Base-by-base conservation (phyloP, 768 basidiomycete species). In the Polyporus arcularius region DNA sequence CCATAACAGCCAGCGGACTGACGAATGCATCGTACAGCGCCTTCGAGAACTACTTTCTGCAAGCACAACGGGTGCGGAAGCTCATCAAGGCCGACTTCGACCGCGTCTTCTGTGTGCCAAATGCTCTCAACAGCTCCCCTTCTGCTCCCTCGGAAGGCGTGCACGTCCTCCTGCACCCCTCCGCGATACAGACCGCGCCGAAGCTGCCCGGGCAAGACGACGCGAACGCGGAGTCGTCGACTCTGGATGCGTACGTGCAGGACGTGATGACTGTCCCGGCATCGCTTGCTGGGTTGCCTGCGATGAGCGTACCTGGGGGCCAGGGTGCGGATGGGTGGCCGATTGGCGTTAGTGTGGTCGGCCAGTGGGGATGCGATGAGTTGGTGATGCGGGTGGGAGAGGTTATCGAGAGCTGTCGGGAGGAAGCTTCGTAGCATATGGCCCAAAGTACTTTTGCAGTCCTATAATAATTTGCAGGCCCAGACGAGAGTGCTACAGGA, bases 1-100 rank as follows among this genome's bases (percentile, higher is more conserved):
- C 28, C 12, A 0, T 9, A 4, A 26, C 46, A 4, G 46, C 14
- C 38, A 35, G 7, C 28, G 4, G 15, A 28, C 35, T 35, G 35
- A 16, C 42, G 7, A 15, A 26, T 28, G 3, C 31, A 1, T 28
- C 4, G 7, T 2, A 26, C 67, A 98, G 94, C 58, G 94, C 94
- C n/a, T 98, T 95, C 70, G 90, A 98, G 75, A 98, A 96, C 69
- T 98, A 96, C 73, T 99, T 94, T 71, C 80, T 98, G 5, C 94
- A 96, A 76, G 96, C 96, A 0, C 89, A 94, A 63, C 82, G 86
- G 35, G 83, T 98, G 10, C 87, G 96, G 1, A 80, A 82, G 52
- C 75, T 82, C 8, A 78, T 99, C 53, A 82, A 84, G 59, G 68
- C 79, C 4, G 96, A 98, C 68, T 95, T 96, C 66, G 76, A 88